Evolutionary conservation across 2,329 filamentous ascomycete species (phyloP).

Genomic region (Aspergillus fumigatus): DNA sequence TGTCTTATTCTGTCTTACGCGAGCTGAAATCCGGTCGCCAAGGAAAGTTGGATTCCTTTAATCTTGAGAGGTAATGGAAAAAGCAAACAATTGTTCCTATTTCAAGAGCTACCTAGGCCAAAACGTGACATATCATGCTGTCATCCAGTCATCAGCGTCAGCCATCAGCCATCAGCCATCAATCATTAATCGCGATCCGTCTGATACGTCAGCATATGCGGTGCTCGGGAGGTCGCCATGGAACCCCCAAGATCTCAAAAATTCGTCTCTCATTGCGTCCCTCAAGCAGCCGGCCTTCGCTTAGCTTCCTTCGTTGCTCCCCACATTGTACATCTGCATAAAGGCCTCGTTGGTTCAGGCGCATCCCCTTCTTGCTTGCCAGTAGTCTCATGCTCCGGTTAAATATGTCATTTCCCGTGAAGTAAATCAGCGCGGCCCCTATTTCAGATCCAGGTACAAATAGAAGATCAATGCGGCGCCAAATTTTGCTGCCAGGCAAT

Average conservation of each 20-base stretch:
- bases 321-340: conserved; percentile 66
- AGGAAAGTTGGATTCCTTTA: background rate
- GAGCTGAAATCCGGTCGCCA: background rate
- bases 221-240: conserved; percentile 74
- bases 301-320: conserved; percentile 54
- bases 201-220: conserved; percentile 60
- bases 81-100: background rate
- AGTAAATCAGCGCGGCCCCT: conserved; percentile 87
- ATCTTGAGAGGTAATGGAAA: background rate
- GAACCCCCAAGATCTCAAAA: conserved; percentile 76
- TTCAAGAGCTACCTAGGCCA: background rate
- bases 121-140: background rate
- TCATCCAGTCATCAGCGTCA: background rate
- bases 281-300: conserved; percentile 67
- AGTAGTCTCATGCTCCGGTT: conserved; percentile 80
- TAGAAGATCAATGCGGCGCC: conserved; percentile 81
- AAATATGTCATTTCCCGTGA: conserved; percentile 93
- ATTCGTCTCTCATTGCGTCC: conserved; percentile 71
- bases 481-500: conserved; percentile 56
- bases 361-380: conserved; percentile 75
- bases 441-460: conserved; percentile 74
- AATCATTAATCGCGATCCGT: background rate
- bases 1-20: background rate
- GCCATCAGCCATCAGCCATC: background rate
- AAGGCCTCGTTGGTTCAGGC: conserved; percentile 77